Evolutionary conservation across 306 rosid genomes (phyloP), one percentile per base, ranked within the genome.

Genomic region (Dryas alaskensis): DNA sequence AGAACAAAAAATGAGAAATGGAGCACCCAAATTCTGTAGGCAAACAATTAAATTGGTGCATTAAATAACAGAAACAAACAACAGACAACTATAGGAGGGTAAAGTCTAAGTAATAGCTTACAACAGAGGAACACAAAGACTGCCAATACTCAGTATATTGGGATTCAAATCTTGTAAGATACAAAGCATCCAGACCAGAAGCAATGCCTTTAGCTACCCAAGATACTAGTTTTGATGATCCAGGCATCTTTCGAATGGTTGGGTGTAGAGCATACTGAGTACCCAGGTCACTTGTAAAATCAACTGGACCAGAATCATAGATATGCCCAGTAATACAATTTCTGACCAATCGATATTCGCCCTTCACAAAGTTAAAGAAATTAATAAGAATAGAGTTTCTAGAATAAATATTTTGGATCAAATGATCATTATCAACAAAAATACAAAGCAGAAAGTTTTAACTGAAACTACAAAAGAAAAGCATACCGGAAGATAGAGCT

Each of bases 201-300:
- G 92, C 86, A 76, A 92, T 81, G 61, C 93, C 93, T 83, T 86
- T 92, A 55, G 95, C 95, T 40, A 86, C 86, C 99, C 87, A 94
- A 46, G 99, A 92, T 85, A 81, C 88, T 74, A 94, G 80, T 74
- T 86, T 90, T 5, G 87, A 84, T 11, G 97, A 85, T 64, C 97
- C 99, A 13, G 96, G 95, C 74, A 94, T 78, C 86, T 82, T 92
- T n/a, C 81, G 76, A 66, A 92, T 68, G 49, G 90, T 78, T 22
- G 92, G 93, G 76, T 82, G 97, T 44, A 94, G 71, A 75, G 90
- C 84, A 76, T 87, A 87, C 55, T 90, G 96, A 60, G 91, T 84
- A 79, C 97, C 97, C 60, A 92, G 89, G 79, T 94, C 96, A 80
- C 89, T 89, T 48, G 94, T 92, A 87, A 94, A 88, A 85, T 94